Evolutionary conservation across 2,329 filamentous ascomycete genomes (phyloP), one percentile per base, ranked within the genome.

Genomic region (Didymella glomerata): DNA sequence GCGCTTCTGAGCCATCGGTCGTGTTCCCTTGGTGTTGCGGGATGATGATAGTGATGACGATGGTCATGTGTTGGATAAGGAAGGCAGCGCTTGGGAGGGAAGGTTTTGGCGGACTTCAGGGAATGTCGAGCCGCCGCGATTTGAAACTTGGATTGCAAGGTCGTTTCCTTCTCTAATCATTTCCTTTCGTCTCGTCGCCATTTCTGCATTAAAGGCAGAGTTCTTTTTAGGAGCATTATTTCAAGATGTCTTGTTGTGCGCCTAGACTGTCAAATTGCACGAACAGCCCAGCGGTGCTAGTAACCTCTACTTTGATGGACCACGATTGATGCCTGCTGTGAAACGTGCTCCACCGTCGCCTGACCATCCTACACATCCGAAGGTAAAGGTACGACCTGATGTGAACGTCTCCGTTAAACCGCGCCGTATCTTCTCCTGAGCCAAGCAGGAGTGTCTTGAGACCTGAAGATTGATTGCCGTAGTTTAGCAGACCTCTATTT

Each of bases 1-100:
- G 45, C 76, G 66, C 63, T 77, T 77, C 20, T 65, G 60, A 20
- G 73, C 64, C 74, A 77, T 77, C 4, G 38, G 4, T 27, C n/a
- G 22, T n/a, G 22, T 25, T 1, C 5, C 18, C 44, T 24, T 50
- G 48, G 40, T 27, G 32, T 34, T 57, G 44, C 27, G 9, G 36
- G 16, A 20, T 40, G 41, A 44, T 50, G 57, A 38, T 48, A 27
- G 22, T 25, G 20, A 22, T 42, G 40, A n/a, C 48, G 32, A 22
- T 38, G 48, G 38, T 46, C 24, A 57, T 38, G 53, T 41, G 52
- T 53, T 54, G 48, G 25, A 14, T 24, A n/a, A 11, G 44, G 34
- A 30, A 42, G 53, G 41, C 48, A 36, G 32, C 28, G 46, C 40
- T 46, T 18, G 27, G 45, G 63, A 34, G 45, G 48, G 62, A 47